Evolutionary conservation across 345 rosid species (phyloP), one percentile per base, ranked within the genome.

Genomic region (Aquilaria malaccensis): DNA sequence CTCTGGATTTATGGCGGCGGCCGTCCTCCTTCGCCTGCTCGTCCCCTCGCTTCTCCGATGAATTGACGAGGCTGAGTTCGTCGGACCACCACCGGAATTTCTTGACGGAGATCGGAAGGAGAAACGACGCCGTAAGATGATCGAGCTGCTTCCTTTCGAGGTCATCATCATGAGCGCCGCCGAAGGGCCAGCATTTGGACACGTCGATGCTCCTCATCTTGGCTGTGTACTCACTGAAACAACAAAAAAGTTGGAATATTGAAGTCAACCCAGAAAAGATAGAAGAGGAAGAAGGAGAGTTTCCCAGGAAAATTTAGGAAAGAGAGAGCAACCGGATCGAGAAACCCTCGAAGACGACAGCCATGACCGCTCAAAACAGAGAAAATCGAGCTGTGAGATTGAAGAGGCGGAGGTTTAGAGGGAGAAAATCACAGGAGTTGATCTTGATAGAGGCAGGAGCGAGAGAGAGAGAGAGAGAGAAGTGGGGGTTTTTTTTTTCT

Each of bases 61-160:
- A 41, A 30, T 65, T 68, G 13, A 77, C 59, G n/a, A 64, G 68
- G 50, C 78, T 70, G 5, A 83, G 80, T 75, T 81, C 89, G 61
- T 82, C 74, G 45, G 82, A 70, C 93, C 89, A 86, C 93, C 89
- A 86, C 6, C 87, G 84, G 74, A 81, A 86, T 64, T 78, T 86
- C 55, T 70, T 10, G 63, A 83, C 79, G 9, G 77, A 55, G 22
- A 86, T 68, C 30, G 89, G 85, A 62, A 87, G 93, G 45, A 86
- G 85, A 48, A 74, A 33, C 1, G 80, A 73, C 3, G 70, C 76
- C 45, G 68, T 54, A 15, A 46, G 49, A 59, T 72, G 71, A 60
- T 29, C 69, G 52, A 33, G 63, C 1, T 53, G 3, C 6, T 68
- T 71, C 14, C 46, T 63, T 43, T 30, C 57, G 47, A 64, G n/a